phyloP scores from a whole-genome alignment of 2,329 filamentous ascomycete genomes.

The Penicillium corylophilum region DNA sequence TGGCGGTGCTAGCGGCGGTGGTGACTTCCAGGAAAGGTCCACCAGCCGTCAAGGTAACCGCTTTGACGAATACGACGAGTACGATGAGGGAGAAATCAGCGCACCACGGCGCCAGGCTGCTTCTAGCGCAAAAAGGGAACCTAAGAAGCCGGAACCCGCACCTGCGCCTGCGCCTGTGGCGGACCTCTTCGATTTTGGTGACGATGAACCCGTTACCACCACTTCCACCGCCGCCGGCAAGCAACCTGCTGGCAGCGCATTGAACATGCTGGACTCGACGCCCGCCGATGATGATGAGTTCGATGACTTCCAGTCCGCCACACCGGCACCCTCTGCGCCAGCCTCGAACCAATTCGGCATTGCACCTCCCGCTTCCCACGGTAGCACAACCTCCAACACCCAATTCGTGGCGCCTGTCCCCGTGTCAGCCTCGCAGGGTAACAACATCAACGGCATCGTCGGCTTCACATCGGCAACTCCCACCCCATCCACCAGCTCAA shows the following conservation, averaged over 20 bases:
- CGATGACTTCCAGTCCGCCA: constrained; percentile 93
- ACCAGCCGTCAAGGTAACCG: constrained; percentile 62
- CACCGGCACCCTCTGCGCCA: constrained; percentile 47
- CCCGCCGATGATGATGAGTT: constrained; percentile 79
- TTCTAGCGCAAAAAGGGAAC: constrained; percentile 40
- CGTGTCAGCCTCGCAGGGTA: constrained; percentile 76
- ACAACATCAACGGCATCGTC: constrained; percentile 76
- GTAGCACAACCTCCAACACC: constrained; percentile 52
- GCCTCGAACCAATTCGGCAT: constrained; percentile 41
- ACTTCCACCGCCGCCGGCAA: constrained; percentile 42
- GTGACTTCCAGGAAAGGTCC: constrained; percentile 64
- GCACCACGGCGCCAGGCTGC: constrained; percentile 52
- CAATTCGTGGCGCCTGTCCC: constrained; percentile 82
- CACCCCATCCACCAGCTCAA: constrained; percentile 55
- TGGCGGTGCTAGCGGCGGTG: constrained; percentile 34
- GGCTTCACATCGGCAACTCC: constrained; percentile 80
- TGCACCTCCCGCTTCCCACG: constrained; percentile 48
- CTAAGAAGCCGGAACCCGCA: constrained; percentile 67
- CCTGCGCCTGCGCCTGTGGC: constrained; percentile 73
- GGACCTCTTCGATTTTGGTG: constrained; percentile 85
- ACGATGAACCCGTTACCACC: constrained; percentile 63
- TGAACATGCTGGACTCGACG: constrained; percentile 49
- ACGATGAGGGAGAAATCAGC: constrained; percentile 69
- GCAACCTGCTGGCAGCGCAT: constrained; percentile 48
- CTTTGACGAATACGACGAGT: constrained; percentile 97